Conservation (phyloP, 2,329 filamentous ascomycete species). For the Penicillium sp. region DNA sequence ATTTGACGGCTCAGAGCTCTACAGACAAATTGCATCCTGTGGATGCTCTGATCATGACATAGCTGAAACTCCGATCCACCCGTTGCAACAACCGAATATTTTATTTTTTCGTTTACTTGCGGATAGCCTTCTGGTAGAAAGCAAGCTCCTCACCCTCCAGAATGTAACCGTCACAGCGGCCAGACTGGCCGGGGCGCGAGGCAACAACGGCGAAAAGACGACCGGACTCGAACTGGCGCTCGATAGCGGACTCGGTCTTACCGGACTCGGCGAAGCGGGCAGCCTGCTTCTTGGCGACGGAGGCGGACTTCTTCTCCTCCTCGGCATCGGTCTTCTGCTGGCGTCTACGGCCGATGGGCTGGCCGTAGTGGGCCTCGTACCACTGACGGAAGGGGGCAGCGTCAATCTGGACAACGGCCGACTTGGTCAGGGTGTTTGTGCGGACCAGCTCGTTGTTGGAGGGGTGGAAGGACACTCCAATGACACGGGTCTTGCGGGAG, state of each 20-base stretch:
- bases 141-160: conserved; percentile 98
- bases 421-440: conserved; percentile 99
- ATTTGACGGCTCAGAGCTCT: conserved; percentile 40
- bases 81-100: conserved; percentile 28
- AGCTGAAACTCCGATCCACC: conserved; percentile 41
- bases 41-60: conserved; percentile 37
- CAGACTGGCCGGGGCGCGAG: conserved; percentile 93
- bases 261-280: conserved; percentile 75
- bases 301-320: conserved; percentile 88
- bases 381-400: conserved; percentile 98
- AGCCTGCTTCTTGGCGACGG: conserved; percentile 94
- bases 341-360: conserved; percentile 81
- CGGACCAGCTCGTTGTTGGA: conserved; percentile 99
- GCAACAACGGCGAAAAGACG: conserved; percentile 92
- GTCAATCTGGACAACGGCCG: conserved; percentile 97
- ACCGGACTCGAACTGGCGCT: conserved; percentile 99
- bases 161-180: conserved; percentile 94
- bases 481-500: conserved; percentile 98
- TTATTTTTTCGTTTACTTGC: conserved; percentile 71
- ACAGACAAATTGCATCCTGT: conserved; percentile 36
- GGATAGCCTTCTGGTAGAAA: conserved; percentile 99
- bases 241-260: conserved; percentile 89
- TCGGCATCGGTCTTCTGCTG: conserved; percentile 65
- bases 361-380: conserved; percentile 99
- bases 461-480: conserved; percentile 96